Evolutionary conservation across 2,329 filamentous ascomycete genomes (phyloP), one percentile per base, ranked within the genome.

Genomic region (Trichoderma pleuroti): DNA sequence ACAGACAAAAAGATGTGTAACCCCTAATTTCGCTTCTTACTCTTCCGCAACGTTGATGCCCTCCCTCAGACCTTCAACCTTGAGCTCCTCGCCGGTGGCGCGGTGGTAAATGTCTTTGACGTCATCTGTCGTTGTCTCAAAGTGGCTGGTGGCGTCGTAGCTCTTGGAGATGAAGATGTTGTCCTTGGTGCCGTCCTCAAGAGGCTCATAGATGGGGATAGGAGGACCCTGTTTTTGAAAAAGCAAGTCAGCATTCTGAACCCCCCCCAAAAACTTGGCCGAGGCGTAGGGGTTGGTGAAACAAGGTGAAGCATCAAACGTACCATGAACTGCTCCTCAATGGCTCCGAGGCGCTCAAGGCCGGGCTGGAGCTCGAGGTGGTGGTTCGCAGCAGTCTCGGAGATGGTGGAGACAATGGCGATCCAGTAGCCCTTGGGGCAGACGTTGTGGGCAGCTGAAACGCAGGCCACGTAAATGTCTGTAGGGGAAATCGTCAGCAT

Each of bases 341-440:
- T 96, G 81, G 90, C 89, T 76, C 96, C 96, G 34, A 99, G 90
- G 75, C 95, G 91, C 78, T 98, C 94, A 75, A 98, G 90, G 78
- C 95, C 96, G 34, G 94, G 90, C 83, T 96, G 90, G 56, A 99
- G 90, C 85, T 99, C 96, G 71, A 98, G 86, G 83, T 99, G 96
- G 84, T 97, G 94, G 87, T 99, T 98, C 74, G 93, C 91, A 72
- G 90, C 85, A 57, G 90, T 91, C 86, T 99, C 97, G 74, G 96
- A 93, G 79, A 99, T 98, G 72, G 96, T 99, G 61, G 94, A 97
- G 74, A 99, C 95, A 72, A 98, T 99, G 77, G 96, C 96, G 76
- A 99, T 93, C 86, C 97, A 99, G 89, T 98, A 98, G 72, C 95
- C 95, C 88, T 97, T 97, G 77, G 97, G 96, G 85, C 95, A 98